phyloP scores from a whole-genome alignment of 768 basidiomycete species.

The Agrocybe pediades region DNA sequence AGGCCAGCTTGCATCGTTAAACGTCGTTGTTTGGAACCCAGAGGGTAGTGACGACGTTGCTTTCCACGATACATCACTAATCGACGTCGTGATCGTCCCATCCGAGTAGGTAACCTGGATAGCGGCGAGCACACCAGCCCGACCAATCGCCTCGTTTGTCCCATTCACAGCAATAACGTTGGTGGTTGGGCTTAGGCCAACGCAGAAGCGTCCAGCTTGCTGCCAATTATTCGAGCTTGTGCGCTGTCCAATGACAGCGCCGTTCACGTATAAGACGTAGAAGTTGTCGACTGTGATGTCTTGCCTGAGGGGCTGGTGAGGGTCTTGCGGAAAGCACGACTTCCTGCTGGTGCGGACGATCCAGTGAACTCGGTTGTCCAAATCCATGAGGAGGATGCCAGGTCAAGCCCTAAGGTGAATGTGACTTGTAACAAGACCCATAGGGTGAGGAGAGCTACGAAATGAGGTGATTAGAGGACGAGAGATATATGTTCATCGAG shows the following conservation, averaged over 20 bases:
- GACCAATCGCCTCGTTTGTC: constrained; percentile 12
- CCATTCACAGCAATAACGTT: constrained; percentile 27
- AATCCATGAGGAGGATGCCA: not conserved
- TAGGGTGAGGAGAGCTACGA: not conserved
- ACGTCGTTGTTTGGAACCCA: constrained; percentile 20
- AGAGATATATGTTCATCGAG: too few species aligned
- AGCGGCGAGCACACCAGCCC: constrained; percentile 24
- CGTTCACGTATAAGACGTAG: constrained; percentile 25
- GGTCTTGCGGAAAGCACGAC: constrained; percentile 22
- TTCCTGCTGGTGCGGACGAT: constrained; percentile 2
- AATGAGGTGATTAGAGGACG: too few species aligned
- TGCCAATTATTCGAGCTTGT: constrained; percentile 9
- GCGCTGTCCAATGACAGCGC: constrained; percentile 12
- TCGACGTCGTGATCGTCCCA: constrained; percentile 19
- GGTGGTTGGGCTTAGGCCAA: constrained; percentile 14
- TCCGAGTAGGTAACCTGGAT: constrained; percentile 26
- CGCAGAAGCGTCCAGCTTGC: constrained; percentile 20
- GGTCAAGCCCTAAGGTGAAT: not conserved
- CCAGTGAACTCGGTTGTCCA: not conserved
- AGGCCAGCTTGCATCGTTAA: constrained; percentile 22
- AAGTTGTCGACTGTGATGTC: constrained; percentile 21
- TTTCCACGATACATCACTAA: constrained; percentile 26
- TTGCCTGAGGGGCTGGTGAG: constrained; percentile 13
- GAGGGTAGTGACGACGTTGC: constrained; percentile 10
- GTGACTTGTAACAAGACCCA: not conserved